A percentile compares a stretch with the other conserved stretches of the same genome.
Evolutionary conservation across 2,329 filamentous ascomycete genomes (phyloP).

Genomic region (Lasiodiplodia hormozganensis): DNA sequence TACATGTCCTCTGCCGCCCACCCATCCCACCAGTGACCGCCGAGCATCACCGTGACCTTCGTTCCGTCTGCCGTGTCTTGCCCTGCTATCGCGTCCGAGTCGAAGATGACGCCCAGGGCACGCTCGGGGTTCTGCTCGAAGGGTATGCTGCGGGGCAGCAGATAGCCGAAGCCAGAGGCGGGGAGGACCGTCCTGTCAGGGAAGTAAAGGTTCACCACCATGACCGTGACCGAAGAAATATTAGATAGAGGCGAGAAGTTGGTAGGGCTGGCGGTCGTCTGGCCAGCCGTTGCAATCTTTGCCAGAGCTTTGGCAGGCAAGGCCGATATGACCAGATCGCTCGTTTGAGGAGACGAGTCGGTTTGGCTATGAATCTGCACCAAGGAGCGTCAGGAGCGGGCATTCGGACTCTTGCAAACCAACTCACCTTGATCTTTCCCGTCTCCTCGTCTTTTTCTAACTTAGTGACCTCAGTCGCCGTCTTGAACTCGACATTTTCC

Average conservation of each 20-base stretch:
- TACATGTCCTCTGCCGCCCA: conserved; percentile 54
- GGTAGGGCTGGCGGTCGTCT: not conserved
- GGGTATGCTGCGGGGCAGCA: conserved; percentile 79
- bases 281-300: conserved; percentile 31
- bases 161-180: conserved; percentile 83
- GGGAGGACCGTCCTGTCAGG: conserved; percentile 68
- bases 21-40: conserved; percentile 86
- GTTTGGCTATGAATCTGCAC: conserved; percentile 2
- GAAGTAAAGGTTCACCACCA: conserved; percentile 93
- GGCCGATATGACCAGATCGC: conserved; percentile 71
- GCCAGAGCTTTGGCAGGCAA: conserved; percentile 53
- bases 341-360: conserved; percentile 36
- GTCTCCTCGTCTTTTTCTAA: conserved; percentile 41
- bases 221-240: conserved; percentile 77
- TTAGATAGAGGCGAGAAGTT: conserved; percentile 51
- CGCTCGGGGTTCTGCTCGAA: conserved; percentile 78
- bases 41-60: conserved; percentile 92
- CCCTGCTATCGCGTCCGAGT: conserved; percentile 70
- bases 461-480: conserved; percentile 52
- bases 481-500: conserved; percentile 50
- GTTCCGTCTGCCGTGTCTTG: conserved; percentile 70
- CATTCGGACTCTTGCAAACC: no score
- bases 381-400: not conserved
- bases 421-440: conserved; percentile 14
- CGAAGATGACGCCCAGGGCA: conserved; percentile 91